Evolutionary conservation across 345 rosid genomes (phyloP).

Genomic region (Populus tremula): DNA sequence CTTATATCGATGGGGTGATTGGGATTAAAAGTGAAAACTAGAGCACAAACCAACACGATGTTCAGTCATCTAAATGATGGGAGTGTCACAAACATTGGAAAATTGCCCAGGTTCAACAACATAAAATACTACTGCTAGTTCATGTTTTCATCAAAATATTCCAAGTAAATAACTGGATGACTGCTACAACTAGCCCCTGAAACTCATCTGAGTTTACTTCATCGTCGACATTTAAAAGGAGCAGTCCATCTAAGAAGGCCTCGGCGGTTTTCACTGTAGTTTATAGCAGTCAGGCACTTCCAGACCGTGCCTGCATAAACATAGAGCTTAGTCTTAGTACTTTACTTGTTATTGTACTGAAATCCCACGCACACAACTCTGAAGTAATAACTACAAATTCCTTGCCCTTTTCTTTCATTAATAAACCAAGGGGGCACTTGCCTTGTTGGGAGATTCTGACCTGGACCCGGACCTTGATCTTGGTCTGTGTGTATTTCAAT

Average conservation of each 20-base stretch:
- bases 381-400: background rate
- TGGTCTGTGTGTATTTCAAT: background rate
- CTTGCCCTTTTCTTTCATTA: background rate
- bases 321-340: background rate
- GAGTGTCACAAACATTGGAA: background rate
- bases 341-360: background rate
- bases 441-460: constrained; percentile 4
- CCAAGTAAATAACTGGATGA: background rate
- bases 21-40: background rate
- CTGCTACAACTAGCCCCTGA: background rate
- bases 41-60: background rate
- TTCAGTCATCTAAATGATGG: background rate
- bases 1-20: background rate
- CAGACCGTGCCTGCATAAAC: background rate
- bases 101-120: background rate
- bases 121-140: background rate
- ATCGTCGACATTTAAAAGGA: background rate
- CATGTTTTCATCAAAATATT: background rate
- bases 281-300: background rate
- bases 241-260: background rate
- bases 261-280: background rate
- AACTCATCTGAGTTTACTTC: background rate
- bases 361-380: background rate
- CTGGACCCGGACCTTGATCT: background rate
- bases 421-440: background rate